Evolutionary conservation across 768 basidiomycete genomes (phyloP), one percentile per base, ranked within the genome.

Genomic region (Leccinum imitatum): DNA sequence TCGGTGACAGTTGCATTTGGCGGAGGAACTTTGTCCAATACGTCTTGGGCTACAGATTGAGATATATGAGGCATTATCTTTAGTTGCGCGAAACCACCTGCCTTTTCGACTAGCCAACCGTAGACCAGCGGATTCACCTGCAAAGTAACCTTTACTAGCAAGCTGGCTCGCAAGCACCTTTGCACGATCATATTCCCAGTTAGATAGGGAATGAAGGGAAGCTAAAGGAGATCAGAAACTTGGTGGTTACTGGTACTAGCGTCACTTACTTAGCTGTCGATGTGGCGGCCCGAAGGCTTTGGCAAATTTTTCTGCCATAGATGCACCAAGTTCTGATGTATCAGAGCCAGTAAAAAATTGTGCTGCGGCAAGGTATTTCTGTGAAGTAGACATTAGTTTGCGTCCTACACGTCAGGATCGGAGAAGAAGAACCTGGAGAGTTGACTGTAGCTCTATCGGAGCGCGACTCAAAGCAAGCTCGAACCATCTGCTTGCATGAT

Each of bases 401-500:
- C 47, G 35, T 23, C 27, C 8, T 54, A 10, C n/a, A 44, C 0
- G 11, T 25, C 30, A 35, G 31, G n/a, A 37, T 37, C 31, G 53
- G 15, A 31, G 25, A 13, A 52, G 27, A 67, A 79, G 47, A 68
- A 91, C 94, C 83, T 96, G 94, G 56, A 99, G 77, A 1, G 93
- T 93, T 0, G 94, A 91, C 62, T 95, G 94, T 52, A 98, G 76
- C 71, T 97, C 95, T 70, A 95, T 84, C 0, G 96, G 96, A 1
- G 95, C 93, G 19, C 95, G 86, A 11, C 87, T 85, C 35, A 98
- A 78, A 1, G 92, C 94, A 44, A 93, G 76, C 58, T 90, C 86
- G 59, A 99, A 89, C 96, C 96, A 99, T 19, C 73, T 80, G 59
- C 82, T 84, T 10, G 93, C 87, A 67, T 90, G 85, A 4, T 81